phyloP scores from a whole-genome alignment of 2,329 filamentous ascomycete genomes.

The Neoscytalidium dimidiatum region DNA sequence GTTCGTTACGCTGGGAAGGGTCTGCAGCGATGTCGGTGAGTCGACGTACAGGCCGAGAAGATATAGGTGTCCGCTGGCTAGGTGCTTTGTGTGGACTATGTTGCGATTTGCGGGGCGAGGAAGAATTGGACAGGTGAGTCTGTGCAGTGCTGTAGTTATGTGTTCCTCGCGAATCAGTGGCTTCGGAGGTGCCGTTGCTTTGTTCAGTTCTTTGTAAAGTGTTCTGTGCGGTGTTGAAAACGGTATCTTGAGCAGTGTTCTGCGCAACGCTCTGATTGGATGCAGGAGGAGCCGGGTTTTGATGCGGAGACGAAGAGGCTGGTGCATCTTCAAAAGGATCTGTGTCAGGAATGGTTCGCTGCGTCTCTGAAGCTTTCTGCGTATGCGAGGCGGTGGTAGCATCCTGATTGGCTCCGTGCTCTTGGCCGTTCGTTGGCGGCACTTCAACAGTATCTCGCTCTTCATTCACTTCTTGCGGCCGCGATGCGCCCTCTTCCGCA shows the following conservation, averaged over 20 bases:
- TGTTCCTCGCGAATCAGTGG: background rate
- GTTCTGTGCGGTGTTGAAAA: background rate
- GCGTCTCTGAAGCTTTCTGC: background rate
- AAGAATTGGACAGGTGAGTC: slow-evolving; percentile 37
- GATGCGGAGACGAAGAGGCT: background rate
- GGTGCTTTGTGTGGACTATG: background rate
- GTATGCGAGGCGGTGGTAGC: no score
- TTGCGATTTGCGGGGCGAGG: background rate
- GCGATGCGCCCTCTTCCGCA: background rate
- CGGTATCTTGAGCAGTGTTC: background rate
- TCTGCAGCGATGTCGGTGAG: slow-evolving; percentile 39
- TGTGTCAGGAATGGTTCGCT: slow-evolving; percentile 9
- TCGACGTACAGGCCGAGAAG: slow-evolving; percentile 26
- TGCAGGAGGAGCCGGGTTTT: background rate
- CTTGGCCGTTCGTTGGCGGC: background rate
- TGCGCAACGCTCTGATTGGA: background rate
- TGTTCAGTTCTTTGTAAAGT: background rate
- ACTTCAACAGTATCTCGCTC: background rate
- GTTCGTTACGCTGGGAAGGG: slow-evolving; percentile 28
- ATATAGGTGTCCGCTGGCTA: slow-evolving; percentile 14
- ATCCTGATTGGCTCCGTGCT: no score
- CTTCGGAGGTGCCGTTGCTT: background rate
- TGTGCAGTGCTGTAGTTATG: slow-evolving; percentile 32
- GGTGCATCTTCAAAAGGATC: background rate
- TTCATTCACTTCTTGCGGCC: background rate